Percentiles rank a stretch among this genome's conserved stretches.
phyloP scores from a whole-genome alignment of 1,139 yeast species.

The Yamadazyma mexicana region DNA sequence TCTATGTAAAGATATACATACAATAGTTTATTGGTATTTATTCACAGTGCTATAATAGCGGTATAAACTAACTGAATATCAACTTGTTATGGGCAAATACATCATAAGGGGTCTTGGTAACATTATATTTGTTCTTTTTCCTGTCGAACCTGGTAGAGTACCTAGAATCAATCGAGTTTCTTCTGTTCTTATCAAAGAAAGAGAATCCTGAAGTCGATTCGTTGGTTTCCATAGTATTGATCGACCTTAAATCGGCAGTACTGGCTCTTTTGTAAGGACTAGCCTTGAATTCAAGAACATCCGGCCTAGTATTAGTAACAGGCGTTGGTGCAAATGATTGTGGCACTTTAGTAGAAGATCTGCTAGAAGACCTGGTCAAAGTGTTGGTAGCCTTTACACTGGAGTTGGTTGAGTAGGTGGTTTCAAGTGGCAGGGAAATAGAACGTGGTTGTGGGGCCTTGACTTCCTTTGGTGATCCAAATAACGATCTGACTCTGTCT shows the following conservation, averaged over 20 bases:
- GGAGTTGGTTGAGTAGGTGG: slow-evolving; percentile 15
- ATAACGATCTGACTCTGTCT: slow-evolving; percentile 28
- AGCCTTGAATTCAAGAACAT: slow-evolving; percentile 9
- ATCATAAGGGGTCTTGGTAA: slow-evolving; percentile 31
- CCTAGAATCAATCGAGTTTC: slow-evolving; percentile 21
- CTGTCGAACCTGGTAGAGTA: slow-evolving; percentile 17
- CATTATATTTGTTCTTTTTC: slow-evolving; percentile 30
- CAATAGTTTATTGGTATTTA: no score
- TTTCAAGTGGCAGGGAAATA: slow-evolving; percentile 16
- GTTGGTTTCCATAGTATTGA: slow-evolving; percentile 27
- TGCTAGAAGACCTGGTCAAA: slow-evolving; percentile 8
- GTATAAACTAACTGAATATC: slow-evolving; percentile 18
- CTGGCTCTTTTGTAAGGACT: slow-evolving; percentile 13
- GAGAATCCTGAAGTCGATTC: slow-evolving; percentile 38
- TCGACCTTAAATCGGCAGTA: slow-evolving; percentile 28
- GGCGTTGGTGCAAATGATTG: slow-evolving; percentile 5
- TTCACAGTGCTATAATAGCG: background rate
- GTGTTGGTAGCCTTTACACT: background rate
- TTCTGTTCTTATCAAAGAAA: slow-evolving; percentile 27
- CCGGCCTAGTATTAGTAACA: slow-evolving; percentile 16
- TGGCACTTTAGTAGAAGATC: slow-evolving; percentile 3
- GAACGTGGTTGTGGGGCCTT: slow-evolving; percentile 1
- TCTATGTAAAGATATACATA: no score
- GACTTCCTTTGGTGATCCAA: slow-evolving; percentile 12
- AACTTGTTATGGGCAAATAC: slow-evolving; percentile 22